Percentiles rank a stretch among this genome's conserved stretches.
These are phyloP conservation scores for Leptographium galeiforme DNA, from an alignment of 2,329 filamentous ascomycete genomes.

Conservation along the genomic window DNA sequence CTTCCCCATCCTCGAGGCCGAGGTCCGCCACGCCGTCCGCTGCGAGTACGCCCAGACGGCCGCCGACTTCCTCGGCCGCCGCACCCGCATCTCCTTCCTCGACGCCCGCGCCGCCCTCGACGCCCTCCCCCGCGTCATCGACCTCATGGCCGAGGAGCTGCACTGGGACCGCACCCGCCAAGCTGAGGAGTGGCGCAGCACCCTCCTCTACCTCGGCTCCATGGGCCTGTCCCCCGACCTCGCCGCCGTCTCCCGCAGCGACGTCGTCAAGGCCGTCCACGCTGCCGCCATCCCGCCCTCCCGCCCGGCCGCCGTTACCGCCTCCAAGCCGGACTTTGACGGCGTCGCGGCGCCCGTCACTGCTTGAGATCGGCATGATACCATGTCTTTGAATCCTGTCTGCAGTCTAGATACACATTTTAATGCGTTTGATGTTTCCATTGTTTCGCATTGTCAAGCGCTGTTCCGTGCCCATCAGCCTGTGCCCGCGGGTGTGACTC, in stretches of 20 bases:
- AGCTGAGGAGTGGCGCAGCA: constrained; percentile 71
- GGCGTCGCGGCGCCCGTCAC: background rate
- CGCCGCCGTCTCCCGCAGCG: background rate
- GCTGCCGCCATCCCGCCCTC: background rate
- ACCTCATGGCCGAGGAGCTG: constrained; percentile 77
- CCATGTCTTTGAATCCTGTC: background rate
- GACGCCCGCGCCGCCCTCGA: constrained; percentile 86
- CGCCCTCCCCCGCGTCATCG: constrained; percentile 71
- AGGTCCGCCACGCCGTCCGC: constrained; percentile 74
- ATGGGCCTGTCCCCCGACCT: constrained; percentile 35
- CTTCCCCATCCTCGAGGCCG: constrained; percentile 87
- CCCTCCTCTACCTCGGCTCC: constrained; percentile 43
- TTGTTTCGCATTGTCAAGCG: no score
- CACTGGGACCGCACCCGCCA: constrained; percentile 62
- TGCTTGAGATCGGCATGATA: background rate
- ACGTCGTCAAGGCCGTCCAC: background rate
- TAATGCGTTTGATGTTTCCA: no score
- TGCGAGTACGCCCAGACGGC: constrained; percentile 89
- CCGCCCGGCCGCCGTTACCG: background rate
- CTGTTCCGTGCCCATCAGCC: no score
- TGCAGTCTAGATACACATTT: no score
- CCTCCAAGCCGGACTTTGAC: background rate
- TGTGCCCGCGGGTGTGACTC: no score
- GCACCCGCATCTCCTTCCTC: constrained; percentile 76
- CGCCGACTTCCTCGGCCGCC: constrained; percentile 71